Evolutionary conservation across 495 filamentous ascomycete genomes (phyloP), one percentile per base, ranked within the genome.

Genomic region (Hypomontagnella monticulosa): DNA sequence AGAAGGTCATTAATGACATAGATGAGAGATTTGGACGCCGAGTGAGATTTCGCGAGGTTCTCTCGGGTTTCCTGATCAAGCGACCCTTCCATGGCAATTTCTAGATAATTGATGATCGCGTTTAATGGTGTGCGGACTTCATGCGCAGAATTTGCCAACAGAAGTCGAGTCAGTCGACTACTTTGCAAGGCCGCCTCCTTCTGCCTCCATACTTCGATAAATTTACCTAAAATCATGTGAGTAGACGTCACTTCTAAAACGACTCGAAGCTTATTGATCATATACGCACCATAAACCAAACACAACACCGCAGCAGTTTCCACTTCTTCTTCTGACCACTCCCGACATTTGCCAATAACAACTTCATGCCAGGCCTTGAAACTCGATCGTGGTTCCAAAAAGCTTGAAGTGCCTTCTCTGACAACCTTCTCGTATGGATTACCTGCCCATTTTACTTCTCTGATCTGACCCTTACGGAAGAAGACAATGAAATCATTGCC

Each of bases 1-100:
- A 98, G 83, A 0, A 98, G 83, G 72, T 98, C 93, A 67, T 98
- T 98, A 71, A 98, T 97, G 7, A 96, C 93, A 75, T 95, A 97
- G 12, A 98, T 94, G 10, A 97, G 79, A 0, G 92, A 96, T 73
- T 96, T 97, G 0, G 94, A 98, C n/a, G 94, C 94, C 9, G 93
- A 96, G 69, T 98, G 92, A 4, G 93, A 96, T 56, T 85, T 90
- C 6, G 90, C 85, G 23, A 98, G 80, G 63, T 96, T 96, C 14
- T 97, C 94, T 20, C 94, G 83, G 0, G 91, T 97, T 62, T 97
- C 93, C 7, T 81, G 74, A 67, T 97, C 93, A 1, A 97, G 81
- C 0, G 86, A 76, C 1, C 92, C 91, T 74, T 98, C 94, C 2
- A 98, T 78, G 0, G 94, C 94, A 63, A 97, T 97, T 69, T 98